A percentile compares a stretch with the other conserved stretches of the same genome.
Conservation (phyloP, 768 basidiomycete genomes). For the Suillus alpinus region DNA sequence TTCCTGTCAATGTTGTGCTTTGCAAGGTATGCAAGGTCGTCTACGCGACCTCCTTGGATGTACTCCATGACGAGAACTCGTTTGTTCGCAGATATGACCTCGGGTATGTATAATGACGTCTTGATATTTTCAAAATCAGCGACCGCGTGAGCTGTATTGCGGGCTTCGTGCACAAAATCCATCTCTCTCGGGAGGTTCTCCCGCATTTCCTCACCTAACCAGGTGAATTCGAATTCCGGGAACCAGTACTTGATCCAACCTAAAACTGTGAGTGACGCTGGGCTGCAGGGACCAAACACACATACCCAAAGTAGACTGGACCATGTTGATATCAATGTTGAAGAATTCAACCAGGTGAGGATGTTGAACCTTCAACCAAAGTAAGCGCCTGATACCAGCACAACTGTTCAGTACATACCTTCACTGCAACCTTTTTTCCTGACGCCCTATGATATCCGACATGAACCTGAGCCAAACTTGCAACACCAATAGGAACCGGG, state of each 20-base stretch:
- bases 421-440: slow-evolving; percentile 81
- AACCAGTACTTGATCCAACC: slow-evolving; percentile 91
- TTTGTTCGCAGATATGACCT: slow-evolving; percentile 76
- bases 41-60: slow-evolving; percentile 84
- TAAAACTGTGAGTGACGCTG: slow-evolving; percentile 21
- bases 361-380: slow-evolving; percentile 67
- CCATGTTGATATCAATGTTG: slow-evolving; percentile 86
- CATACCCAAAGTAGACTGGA: slow-evolving; percentile 68
- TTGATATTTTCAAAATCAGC: slow-evolving; percentile 67
- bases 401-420: slow-evolving; percentile 41
- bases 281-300: not conserved
- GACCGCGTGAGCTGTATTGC: slow-evolving; percentile 70
- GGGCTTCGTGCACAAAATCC: slow-evolving; percentile 90
- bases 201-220: slow-evolving; percentile 94
- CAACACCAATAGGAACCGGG: slow-evolving; percentile 87
- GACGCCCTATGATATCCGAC: slow-evolving; percentile 69
- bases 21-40: slow-evolving; percentile 82
- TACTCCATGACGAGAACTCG: slow-evolving; percentile 94
- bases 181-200: slow-evolving; percentile 89
- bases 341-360: slow-evolving; percentile 92
- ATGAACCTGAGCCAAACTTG: slow-evolving; percentile 95
- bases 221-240: slow-evolving; percentile 93
- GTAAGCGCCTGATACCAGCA: slow-evolving; percentile 5
- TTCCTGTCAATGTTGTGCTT: slow-evolving; percentile 87
- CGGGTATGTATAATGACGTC: slow-evolving; percentile 86